Evolutionary conservation across 2,329 filamentous ascomycete species (phyloP).

Genomic region (Leptosphaerulina australis): DNA sequence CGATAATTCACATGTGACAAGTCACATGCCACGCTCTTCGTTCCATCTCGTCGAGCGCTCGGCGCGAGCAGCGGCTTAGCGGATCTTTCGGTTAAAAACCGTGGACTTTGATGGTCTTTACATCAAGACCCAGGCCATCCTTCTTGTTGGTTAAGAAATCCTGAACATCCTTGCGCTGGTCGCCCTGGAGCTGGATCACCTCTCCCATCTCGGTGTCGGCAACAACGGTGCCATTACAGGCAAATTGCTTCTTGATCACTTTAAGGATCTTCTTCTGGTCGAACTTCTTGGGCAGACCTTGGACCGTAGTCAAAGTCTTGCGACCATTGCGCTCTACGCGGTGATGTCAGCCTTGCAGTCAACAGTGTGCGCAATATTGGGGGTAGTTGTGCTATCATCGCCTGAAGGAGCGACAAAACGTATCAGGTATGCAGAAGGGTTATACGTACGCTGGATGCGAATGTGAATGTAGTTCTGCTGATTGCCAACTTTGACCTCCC

Average conservation of each 20-base stretch:
- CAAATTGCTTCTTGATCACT: constrained; percentile 99
- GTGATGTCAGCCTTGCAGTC: constrained; percentile 50
- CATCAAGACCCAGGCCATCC: constrained; percentile 89
- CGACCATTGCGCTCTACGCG: constrained; percentile 99
- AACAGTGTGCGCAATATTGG: background rate
- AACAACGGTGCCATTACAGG: constrained; percentile 99
- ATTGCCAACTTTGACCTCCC: constrained; percentile 84
- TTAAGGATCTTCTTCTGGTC: constrained; percentile 99
- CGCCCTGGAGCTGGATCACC: constrained; percentile 99
- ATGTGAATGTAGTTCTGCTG: constrained; percentile 99
- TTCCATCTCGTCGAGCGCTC: background rate
- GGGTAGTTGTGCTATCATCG: background rate
- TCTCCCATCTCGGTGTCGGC: constrained; percentile 95
- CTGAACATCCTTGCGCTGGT: constrained; percentile 98
- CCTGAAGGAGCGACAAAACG: background rate
- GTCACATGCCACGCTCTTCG: background rate
- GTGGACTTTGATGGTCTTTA: constrained; percentile 92
- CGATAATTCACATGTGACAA: background rate
- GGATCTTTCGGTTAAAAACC: constrained; percentile 34
- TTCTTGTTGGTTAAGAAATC: constrained; percentile 97
- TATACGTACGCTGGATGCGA: constrained; percentile 86
- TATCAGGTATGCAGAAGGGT: constrained; percentile 48
- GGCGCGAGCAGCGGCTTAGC: constrained; percentile 8
- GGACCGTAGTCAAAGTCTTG: constrained; percentile 99
- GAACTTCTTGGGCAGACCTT: constrained; percentile 98